phyloP scores from a whole-genome alignment of 2,329 filamentous ascomycete genomes.

The Aspergillus caelatus region DNA sequence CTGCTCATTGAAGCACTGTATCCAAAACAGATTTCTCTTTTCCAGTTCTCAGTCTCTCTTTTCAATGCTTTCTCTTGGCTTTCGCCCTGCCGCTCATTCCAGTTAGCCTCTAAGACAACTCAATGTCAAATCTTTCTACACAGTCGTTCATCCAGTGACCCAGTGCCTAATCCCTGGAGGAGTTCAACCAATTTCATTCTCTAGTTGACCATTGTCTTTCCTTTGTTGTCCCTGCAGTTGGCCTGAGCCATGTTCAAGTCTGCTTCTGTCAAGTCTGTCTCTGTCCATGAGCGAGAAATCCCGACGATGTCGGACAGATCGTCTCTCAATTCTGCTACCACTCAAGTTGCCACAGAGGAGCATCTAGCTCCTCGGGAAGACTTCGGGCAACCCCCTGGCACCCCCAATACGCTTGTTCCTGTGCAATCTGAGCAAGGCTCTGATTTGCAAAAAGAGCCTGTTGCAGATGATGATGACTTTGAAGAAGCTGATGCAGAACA shows the following conservation, averaged over 20 bases:
- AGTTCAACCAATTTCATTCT: neutral
- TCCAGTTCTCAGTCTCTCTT: conserved; percentile 1
- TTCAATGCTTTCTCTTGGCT: neutral
- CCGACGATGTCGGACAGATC: conserved; percentile 13
- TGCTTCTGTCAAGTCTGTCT: conserved; percentile 7
- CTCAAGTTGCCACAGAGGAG: conserved; percentile 16
- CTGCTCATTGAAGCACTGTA: neutral
- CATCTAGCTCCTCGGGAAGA: conserved; percentile 15
- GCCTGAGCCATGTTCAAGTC: conserved; percentile 8
- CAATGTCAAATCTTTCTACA: neutral
- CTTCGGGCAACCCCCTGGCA: conserved; percentile 16
- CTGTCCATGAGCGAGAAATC: conserved; percentile 1
- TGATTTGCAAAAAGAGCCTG: conserved; percentile 36
- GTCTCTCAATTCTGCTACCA: conserved; percentile 16
- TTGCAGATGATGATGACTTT: conserved; percentile 33
- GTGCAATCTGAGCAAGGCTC: conserved; percentile 29
- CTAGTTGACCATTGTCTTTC: conserved; percentile 2
- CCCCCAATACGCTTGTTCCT: conserved; percentile 31
- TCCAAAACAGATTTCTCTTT: neutral
- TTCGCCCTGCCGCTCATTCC: neutral
- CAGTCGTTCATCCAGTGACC: neutral
- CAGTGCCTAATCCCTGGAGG: neutral
- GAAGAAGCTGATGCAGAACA: conserved; percentile 53
- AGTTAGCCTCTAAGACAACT: conserved; percentile 1
- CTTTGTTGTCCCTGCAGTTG: neutral